Evolutionary conservation across 352 stramenopile species (phyloP).

Genomic region (Hyphochytrium catenoides): DNA sequence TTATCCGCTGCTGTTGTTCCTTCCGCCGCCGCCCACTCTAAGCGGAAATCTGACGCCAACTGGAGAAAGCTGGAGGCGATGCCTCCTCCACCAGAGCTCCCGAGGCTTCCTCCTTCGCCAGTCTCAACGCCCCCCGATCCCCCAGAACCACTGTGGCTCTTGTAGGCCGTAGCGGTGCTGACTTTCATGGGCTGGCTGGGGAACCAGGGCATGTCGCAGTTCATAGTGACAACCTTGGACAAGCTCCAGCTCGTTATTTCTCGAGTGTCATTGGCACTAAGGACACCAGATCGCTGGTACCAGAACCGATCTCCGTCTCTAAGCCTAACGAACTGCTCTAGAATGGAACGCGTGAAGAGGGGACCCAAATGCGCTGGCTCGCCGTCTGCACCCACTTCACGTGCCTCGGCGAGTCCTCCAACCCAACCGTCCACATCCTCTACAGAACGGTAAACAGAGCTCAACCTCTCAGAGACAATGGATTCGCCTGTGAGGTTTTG

Average conservation of each 20-base stretch:
- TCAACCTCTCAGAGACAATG: neutral
- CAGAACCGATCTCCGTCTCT: constrained; percentile 3
- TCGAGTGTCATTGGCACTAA: neutral
- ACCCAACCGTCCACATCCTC: constrained; percentile 3
- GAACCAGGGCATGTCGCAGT: neutral
- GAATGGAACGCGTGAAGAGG: constrained; percentile 1
- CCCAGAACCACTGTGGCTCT: neutral
- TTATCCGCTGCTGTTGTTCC: neutral
- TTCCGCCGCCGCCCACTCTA: neutral
- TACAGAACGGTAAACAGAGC: neutral
- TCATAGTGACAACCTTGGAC: neutral
- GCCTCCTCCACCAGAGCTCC: neutral
- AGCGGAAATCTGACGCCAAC: neutral
- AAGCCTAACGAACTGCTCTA: neutral
- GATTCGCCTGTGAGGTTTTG: neutral
- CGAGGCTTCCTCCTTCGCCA: neutral
- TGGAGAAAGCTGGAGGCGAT: neutral
- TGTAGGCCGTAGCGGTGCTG: neutral
- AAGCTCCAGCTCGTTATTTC: neutral
- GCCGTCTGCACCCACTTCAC: neutral
- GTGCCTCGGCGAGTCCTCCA: constrained; percentile 1
- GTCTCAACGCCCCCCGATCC: neutral
- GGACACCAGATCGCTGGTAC: neutral
- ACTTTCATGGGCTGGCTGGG: neutral
- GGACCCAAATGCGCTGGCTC: too few relatives aligned